Evolutionary conservation across 108 stramenopile species (phyloP), one percentile per base, ranked within the genome.

Genomic region (Nannochloropsis oceanica): DNA sequence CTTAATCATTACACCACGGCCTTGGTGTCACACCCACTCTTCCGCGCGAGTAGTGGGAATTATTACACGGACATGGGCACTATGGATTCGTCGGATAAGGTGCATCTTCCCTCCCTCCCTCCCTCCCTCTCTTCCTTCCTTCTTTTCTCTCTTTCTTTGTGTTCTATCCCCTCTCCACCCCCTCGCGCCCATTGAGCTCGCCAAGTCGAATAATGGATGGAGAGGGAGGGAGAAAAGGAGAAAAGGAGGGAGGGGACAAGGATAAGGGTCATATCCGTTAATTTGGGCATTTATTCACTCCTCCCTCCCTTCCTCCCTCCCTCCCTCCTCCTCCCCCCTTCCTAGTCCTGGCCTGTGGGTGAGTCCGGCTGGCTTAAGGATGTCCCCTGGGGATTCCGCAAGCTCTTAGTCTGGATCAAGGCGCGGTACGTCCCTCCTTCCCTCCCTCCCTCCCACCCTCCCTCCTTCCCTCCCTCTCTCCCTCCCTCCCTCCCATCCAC

Each of bases 1-100:
- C 86, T 98, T 22, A 98, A 98, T 87, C 94, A 96, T 83, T 98
- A 96, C 90, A 43, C 73, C 50, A 20, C 44, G 83, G 24, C 20
- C 84, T 27, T 83, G 27, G 25, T 83, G n/a, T 13, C 46, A 13
- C 18, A 13, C 46, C 46, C 46, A 13, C 46, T 50, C 46, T 50
- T 50, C 46, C 46, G 46, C 14, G 18, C 46, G 46, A 50, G 18
- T 18, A 18, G 46, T 50, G 46, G 46, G 46, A 50, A 50, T 18
- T 50, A 50, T 18, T 50, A 50, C 46, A 50, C 46, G 14, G 46
- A 50, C 46, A 50, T 50, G 46, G 46, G 46, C 46, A 50, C 46
- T 0, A 50, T 50, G 46, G 46, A 50, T 50, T 50, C 46, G 14
- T 50, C 46, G 14, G 46, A 50, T 18, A 50, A 50, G 46, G 46